Evolutionary conservation across 2,329 filamentous ascomycete genomes (phyloP), one percentile per base, ranked within the genome.

Genomic region (Westerdykella sp.): DNA sequence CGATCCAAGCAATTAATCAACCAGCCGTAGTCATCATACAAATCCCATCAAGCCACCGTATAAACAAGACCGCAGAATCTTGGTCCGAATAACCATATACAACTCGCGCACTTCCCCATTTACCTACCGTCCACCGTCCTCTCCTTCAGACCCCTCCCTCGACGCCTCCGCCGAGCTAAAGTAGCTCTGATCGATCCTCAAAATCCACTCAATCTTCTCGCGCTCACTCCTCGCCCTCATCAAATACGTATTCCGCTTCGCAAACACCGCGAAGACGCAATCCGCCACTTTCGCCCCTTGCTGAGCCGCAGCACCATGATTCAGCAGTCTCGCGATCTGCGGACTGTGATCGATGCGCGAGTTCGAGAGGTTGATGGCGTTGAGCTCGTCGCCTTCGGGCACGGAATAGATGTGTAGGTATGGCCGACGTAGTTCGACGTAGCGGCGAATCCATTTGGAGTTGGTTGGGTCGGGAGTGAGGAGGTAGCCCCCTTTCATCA

Each of bases 131-230:
- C 23, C 23, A 2, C 25, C 25, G 11, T 12, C 25, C 25, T 28
- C 25, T 12, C 25, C 25, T 3, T 28, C 25, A 28, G 25, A 28
- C 25, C 25, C 25, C 25, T 28, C 25, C 25, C 25, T 28, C 25
- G 25, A 28, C 25, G 9, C 25, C 4, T 28, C 25, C 25, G 11
- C 25, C 7, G 25, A 28, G 9, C 25, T 28, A 56, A 81, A 80
- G 64, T 78, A 83, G 53, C 84, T 87, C 73, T 95, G 85, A 68
- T 98, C 93, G 55, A 98, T 88, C 59, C 85, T 84, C 67, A 94
- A 79, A 55, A 98, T 95, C 93, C 93, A 98, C 65, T 97, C 93
- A 55, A 90, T 84, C 74, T 96, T 95, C 67, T 96, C 90, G 39
- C 83, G 78, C 71, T 96, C 91, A 57, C 82, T 91, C 45, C 89